A percentile compares a stretch with the other conserved stretches of the same genome.
phyloP scores from a whole-genome alignment of 2,329 filamentous ascomycete genomes.

The Apiospora saccharicola region DNA sequence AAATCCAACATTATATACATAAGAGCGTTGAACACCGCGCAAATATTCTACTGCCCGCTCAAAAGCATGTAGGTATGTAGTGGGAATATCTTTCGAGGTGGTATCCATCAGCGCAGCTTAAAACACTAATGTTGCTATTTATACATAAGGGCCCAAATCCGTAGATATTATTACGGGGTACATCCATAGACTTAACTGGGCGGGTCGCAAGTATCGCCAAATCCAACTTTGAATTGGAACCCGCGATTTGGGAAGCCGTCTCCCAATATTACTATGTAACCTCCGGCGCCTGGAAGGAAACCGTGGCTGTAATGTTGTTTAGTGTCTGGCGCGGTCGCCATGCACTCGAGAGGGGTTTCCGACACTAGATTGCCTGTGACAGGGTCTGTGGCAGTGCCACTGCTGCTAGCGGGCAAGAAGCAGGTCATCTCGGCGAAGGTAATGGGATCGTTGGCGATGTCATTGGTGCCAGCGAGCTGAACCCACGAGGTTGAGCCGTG shows the following conservation, averaged over 20 bases:
- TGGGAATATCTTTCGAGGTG: too few species aligned
- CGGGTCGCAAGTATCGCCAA: neutral
- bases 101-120: too few species aligned
- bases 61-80: too few species aligned
- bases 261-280: too few species aligned
- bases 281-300: too few species aligned
- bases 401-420: neutral
- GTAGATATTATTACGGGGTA: neutral
- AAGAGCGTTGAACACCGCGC: too few species aligned
- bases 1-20: neutral
- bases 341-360: neutral
- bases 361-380: neutral
- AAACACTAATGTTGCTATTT: neutral
- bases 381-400: neutral
- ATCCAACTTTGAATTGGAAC: neutral
- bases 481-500: too few species aligned
- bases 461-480: too few species aligned
- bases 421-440: neutral
- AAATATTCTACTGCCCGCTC: too few species aligned
- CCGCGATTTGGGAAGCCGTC: rapidly evolving
- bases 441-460: rapidly evolving
- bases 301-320: neutral
- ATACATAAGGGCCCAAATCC: neutral
- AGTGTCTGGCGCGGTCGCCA: neutral
- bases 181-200: neutral